Percentiles rank a stretch among this genome's conserved stretches.
phyloP scores from a whole-genome alignment of 305 asterid species.

The Petunia hybrid region DNA sequence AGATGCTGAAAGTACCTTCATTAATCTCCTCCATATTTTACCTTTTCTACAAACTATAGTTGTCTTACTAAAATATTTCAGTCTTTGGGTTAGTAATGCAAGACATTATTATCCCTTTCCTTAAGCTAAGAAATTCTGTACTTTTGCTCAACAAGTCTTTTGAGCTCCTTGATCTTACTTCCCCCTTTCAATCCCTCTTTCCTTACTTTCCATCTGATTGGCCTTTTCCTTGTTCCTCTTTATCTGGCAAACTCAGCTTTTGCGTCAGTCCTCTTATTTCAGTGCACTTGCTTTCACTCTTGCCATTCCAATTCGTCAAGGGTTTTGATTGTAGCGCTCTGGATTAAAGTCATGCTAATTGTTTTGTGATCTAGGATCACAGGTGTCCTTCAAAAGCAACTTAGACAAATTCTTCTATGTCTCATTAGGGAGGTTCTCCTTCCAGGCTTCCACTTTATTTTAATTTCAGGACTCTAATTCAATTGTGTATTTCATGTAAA shows the following conservation, averaged over 20 bases:
- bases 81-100: conserved; percentile 10
- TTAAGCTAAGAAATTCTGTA: conserved; percentile 10
- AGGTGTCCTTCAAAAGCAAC: not conserved
- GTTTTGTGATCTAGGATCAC: not conserved
- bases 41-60: conserved; percentile 14
- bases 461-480: not conserved
- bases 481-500: not conserved
- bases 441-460: not conserved
- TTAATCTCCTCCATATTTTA: not conserved
- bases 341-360: conserved; percentile 3
- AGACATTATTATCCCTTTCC: not conserved
- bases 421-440: not conserved
- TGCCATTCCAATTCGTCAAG: not conserved
- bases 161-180: conserved; percentile 5
- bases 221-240: not conserved
- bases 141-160: conserved; percentile 7
- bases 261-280: not conserved
- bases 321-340: not conserved
- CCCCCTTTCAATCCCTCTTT: not conserved
- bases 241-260: no score
- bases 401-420: conserved; percentile 7
- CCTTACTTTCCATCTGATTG: not conserved
- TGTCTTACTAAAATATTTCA: not conserved
- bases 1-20: conserved; percentile 10
- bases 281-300: not conserved